Evolutionary conservation across 192 early-diverging fungal genomes (phyloP), one percentile per base, ranked within the genome.

Genomic region (Coemansia interrupta): DNA sequence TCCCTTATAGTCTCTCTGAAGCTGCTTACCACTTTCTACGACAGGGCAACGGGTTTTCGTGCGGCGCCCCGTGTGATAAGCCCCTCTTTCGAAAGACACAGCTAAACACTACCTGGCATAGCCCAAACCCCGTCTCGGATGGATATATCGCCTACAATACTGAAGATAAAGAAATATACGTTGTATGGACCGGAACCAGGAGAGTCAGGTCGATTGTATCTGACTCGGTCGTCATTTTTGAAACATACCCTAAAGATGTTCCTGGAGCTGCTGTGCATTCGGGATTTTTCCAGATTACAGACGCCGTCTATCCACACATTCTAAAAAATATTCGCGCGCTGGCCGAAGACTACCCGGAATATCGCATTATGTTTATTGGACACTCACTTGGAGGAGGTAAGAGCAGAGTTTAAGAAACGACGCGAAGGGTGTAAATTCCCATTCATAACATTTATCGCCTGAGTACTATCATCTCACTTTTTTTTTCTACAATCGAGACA

Each of bases 301-400:
- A 72, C 19, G 61, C 75, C 0, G 63, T 61, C 4, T 72, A 69
- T n/a, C 61, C 70, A 4, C 48, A 69, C 41, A 72, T 69, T 24
- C 54, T 69, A 15, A 78, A 78, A 29, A 78, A 78, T 41, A 78
- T 78, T 15, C 54, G 30, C 0, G 64, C 69, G 3, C 65, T 55
- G 14, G 61, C 66, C 13, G 23, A 44, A 24, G 62, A 68, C 28
- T 54, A 60, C 23, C 70, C 66, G 0, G 66, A 66, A 22, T 66
- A 69, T 46, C 72, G 56, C 5, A 62, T 78, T 39, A 60, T 72
- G 1, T 78, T 78, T 66, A 18, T 78, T 18, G 75, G 75, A 3
- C 75, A 78, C 46, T 78, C 75, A 0, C 56, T 78, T 15, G 75
- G 75, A 2, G 75, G 75, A 59, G 75, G 75, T 72, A 78, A 55